Percentiles rank a stretch among this genome's conserved stretches.
These are phyloP conservation scores for Macrophomina tecta DNA, from an alignment of 2,329 filamentous ascomycete species.

Conservation along the genomic window DNA sequence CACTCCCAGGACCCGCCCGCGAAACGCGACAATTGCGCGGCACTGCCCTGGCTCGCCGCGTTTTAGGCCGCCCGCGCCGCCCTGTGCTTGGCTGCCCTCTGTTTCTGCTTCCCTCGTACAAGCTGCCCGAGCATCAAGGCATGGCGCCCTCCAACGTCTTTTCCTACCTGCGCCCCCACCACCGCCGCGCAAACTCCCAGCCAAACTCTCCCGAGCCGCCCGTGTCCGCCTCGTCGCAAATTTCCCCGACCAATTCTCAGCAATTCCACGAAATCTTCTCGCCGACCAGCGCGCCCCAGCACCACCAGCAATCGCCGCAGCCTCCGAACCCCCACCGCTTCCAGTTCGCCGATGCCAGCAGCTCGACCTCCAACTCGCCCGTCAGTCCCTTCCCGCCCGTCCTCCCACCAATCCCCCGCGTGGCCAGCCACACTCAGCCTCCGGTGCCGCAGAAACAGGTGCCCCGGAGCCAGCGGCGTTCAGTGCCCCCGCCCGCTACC, in stretches of 20 bases:
- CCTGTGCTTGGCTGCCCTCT: conserved; percentile 11
- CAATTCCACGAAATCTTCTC: conserved; percentile 26
- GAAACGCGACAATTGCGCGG: conserved; percentile 26
- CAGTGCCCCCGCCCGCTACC: conserved; percentile 3
- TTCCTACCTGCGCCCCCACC: conserved; percentile 46
- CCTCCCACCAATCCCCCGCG: conserved; percentile 47
- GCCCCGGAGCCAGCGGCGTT: conserved; percentile 1
- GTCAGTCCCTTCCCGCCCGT: conserved; percentile 47
- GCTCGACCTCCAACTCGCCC: conserved; percentile 41
- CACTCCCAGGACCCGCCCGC: background rate
- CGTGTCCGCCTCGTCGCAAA: conserved; percentile 32
- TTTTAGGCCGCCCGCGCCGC: conserved; percentile 17
- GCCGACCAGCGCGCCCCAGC: conserved; percentile 15
- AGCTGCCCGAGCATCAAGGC: conserved; percentile 4
- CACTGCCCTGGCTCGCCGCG: conserved; percentile 1
- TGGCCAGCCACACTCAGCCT: conserved; percentile 42
- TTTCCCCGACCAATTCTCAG: conserved; percentile 37
- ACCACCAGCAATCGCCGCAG: conserved; percentile 30
- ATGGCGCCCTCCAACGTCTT: conserved; percentile 50
- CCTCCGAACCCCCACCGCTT: conserved; percentile 35
- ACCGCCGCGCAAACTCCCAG: conserved; percentile 46
- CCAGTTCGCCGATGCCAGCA: conserved; percentile 35
- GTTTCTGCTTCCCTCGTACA: conserved; percentile 12
- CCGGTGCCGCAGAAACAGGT: conserved; percentile 7
- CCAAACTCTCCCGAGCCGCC: conserved; percentile 43